Percentiles rank a stretch among this genome's conserved stretches.
Evolutionary conservation across 2,329 filamentous ascomycete species (phyloP).

Genomic region (Trichophyton simii): DNA sequence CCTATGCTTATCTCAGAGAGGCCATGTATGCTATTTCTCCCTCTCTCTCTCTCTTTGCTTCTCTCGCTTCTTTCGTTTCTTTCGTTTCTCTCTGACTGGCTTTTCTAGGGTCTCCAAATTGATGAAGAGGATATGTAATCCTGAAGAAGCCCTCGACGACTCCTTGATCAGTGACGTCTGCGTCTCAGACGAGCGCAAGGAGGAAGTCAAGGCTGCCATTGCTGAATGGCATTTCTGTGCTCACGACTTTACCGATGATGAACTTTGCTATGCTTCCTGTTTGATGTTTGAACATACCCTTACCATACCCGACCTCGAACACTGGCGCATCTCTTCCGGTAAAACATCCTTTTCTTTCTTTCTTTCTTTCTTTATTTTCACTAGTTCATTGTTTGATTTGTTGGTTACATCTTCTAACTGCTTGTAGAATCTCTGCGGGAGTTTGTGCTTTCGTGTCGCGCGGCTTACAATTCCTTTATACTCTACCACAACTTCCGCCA

Average conservation of each 20-base stretch:
- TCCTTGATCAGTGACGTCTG: constrained; percentile 53
- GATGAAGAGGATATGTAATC: constrained; percentile 78
- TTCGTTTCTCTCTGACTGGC: constrained; percentile 7
- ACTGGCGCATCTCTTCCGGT: constrained; percentile 70
- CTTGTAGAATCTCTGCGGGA: constrained; percentile 61
- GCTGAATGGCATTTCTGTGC: constrained; percentile 80
- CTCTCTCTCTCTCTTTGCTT: constrained; percentile 5
- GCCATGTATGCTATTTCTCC: constrained; percentile 49
- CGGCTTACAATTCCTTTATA: constrained; percentile 92
- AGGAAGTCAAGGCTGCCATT: constrained; percentile 54
- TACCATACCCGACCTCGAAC: constrained; percentile 63
- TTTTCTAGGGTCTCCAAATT: constrained; percentile 58
- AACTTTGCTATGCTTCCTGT: constrained; percentile 72
- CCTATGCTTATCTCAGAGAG: constrained; percentile 79
- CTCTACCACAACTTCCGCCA: constrained; percentile 98
- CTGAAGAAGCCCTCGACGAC: constrained; percentile 49
- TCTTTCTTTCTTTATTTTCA: constrained; percentile 12
- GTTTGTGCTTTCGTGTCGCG: constrained; percentile 77
- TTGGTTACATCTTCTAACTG: neutral
- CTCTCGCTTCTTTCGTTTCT: neutral
- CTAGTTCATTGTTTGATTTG: too few relatives aligned
- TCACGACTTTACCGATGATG: constrained; percentile 79
- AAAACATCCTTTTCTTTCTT: constrained; percentile 23
- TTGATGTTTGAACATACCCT: constrained; percentile 85
- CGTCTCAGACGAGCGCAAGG: constrained; percentile 53